phyloP scores from a whole-genome alignment of 345 rosid species.

The Eucalyptus cloeziana region DNA sequence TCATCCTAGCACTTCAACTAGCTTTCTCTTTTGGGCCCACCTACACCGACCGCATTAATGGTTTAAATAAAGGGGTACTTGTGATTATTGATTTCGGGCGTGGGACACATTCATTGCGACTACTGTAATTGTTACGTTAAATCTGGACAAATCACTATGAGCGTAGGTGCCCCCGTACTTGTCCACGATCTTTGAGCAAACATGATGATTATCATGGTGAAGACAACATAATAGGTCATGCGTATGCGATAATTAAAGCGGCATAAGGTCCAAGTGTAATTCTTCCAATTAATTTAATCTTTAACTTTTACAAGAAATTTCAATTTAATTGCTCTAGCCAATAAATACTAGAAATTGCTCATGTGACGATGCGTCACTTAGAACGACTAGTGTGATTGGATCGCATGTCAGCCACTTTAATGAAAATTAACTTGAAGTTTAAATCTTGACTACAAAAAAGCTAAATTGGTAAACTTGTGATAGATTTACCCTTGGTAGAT shows the following conservation, averaged over 20 bases:
- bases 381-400: rapidly evolving
- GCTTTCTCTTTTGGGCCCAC: neutral
- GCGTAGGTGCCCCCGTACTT: neutral
- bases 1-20: neutral
- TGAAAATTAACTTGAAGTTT: too few species aligned
- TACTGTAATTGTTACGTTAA: neutral
- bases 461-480: rapidly evolving
- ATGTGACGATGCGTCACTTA: rapidly evolving
- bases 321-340: too few species aligned
- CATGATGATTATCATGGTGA: neutral
- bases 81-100: neutral
- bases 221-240: neutral
- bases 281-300: too few species aligned
- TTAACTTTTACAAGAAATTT: neutral
- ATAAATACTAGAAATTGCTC: too few species aligned
- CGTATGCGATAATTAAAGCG: too few species aligned
- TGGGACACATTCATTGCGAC: neutral
- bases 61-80: neutral
- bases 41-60: neutral
- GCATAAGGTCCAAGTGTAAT: too few species aligned
- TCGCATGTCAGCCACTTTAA: rapidly evolving
- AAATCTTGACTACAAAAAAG: too few species aligned
- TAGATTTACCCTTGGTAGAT: rapidly evolving
- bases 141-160: neutral
- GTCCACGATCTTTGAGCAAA: neutral